Evolutionary conservation across 1,284 basidiomycete genomes (phyloP), one percentile per base, ranked within the genome.

Genomic region (Tilletiopsis washingtonensis): DNA sequence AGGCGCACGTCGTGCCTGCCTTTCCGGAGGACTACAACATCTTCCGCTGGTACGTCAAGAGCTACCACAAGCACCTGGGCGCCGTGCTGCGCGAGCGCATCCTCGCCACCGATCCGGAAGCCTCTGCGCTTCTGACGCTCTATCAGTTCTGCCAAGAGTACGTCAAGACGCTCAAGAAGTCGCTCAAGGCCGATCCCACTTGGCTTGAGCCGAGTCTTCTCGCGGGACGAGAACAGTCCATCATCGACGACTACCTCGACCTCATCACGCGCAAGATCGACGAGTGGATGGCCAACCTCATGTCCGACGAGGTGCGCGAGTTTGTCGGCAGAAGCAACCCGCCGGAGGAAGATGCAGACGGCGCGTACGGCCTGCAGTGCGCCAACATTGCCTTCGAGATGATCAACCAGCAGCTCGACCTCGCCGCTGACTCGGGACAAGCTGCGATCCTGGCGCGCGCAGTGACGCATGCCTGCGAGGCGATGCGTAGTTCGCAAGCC

Each of bases 121-220:
- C 93, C 4, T 86, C 82, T 61, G 82, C 85, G 4, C 78, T 98
- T 36, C 81, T 98, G 5, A 81, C 84, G 17, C 80, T 99, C 23
- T 87, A 89, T 62, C 86, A 86, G 11, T 97, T 91, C 85, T 80
- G 93, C 43, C 96, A 96, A 75, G 86, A 94, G 71, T 96, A 98
- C 78, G 86, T 86, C 75, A 82, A 83, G 73, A 88, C 83, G 65
- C 94, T 97, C 88, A 64, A 66, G 39, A 90, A 90, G 73, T 89
- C 96, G 64, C 80, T 97, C 26, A 81, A 88, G 0, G 76, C 82
- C 29, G 46, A 26, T 4, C 26, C 48, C 14, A 40, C 48, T n/a
- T 73, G 70, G 70, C 55, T 73, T 23, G 60, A 71, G 2, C 84
- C 91, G 0, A 64, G 67, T 14, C 78, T 98, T 27, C 79, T 99